Base-by-base conservation (phyloP, 2,329 filamentous ascomycete species). In the Stachybotrys echinatus region DNA sequence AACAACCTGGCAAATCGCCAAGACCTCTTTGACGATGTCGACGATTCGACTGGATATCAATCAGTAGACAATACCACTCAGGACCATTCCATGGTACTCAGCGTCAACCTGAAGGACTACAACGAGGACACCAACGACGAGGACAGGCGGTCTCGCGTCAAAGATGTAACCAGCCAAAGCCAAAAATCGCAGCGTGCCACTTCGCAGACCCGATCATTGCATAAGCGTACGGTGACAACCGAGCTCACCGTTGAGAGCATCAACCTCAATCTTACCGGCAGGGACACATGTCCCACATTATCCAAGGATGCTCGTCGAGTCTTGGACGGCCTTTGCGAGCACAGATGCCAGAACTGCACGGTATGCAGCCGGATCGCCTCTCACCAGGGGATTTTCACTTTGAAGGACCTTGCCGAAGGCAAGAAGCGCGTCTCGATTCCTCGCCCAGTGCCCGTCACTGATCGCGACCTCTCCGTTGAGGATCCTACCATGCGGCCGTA, bases 391-490 rank as follows among this genome's bases (percentile, higher is more conserved):
- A 61, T 65, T 23, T 52, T 73, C 20, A 69, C 69, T 3, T 56
- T 66, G 6, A 57, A 67, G 4, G 71, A 75, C 45, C 55, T 71
- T 14, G 62, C 65, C 12, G 57, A 60, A 17, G 70, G 70, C 53
- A 79, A 83, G 63, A 83, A 84, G 64, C 79, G 80, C 46, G 72
- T 89, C 38, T 79, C 75, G 43, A 76, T 87, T 43, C 68, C 81
- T 23, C 83, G 81, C 23, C 87, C 86, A 3, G 75, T 85, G 42
- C 83, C 85, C 14, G 81, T 87, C 49, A 85, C 83, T 0, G 79
- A 84, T 64, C 82, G 65, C 66, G 75, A 79, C 42, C 72, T 77
- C 12, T 72, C 59, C 8, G 55, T 59, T 20, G 77, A 80, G 39
- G 75, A 81, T 45, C 69, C 70, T 3, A 85, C 81, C 2, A 73